phyloP scores from a whole-genome alignment of 495 filamentous ascomycete species.

The Aspergillus ostianus region DNA sequence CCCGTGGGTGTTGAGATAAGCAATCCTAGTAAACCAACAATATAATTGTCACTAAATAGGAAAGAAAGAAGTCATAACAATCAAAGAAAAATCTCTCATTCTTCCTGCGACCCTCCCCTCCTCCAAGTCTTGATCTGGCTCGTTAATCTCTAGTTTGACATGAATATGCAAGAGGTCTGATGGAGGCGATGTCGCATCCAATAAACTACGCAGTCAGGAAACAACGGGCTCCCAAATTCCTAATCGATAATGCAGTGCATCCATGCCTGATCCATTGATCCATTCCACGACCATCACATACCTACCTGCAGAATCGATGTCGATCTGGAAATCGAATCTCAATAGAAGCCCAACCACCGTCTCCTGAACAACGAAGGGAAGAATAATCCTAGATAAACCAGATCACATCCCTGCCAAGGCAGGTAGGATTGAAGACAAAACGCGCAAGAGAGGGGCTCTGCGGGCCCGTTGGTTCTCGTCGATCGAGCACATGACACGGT shows the following conservation, averaged over 20 bases:
- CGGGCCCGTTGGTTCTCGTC: conserved; percentile 18
- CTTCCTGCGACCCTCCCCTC: background rate
- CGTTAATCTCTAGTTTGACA: background rate
- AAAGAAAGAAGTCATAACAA: background rate
- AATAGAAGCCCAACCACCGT: background rate
- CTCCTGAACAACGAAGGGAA: background rate
- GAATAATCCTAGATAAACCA: conserved; percentile 1
- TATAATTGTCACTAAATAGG: background rate
- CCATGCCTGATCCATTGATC: background rate
- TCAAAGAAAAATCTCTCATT: background rate
- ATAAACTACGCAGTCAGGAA: too few relatives aligned
- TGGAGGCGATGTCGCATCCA: too few relatives aligned
- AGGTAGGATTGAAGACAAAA: conserved; percentile 1
- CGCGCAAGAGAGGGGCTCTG: conserved; percentile 14
- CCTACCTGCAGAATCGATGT: background rate
- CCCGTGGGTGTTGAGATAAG: background rate
- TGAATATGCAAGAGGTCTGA: background rate
- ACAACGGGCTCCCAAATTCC: background rate
- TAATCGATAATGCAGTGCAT: background rate
- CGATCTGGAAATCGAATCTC: background rate
- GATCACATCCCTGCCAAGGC: background rate
- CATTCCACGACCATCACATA: background rate
- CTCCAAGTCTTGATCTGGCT: background rate
- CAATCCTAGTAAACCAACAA: background rate
- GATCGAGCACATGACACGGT: conserved; percentile 45